Evolutionary conservation across 768 basidiomycete genomes (phyloP).

Genomic region (Naganishia vaughanmartiniae): DNA sequence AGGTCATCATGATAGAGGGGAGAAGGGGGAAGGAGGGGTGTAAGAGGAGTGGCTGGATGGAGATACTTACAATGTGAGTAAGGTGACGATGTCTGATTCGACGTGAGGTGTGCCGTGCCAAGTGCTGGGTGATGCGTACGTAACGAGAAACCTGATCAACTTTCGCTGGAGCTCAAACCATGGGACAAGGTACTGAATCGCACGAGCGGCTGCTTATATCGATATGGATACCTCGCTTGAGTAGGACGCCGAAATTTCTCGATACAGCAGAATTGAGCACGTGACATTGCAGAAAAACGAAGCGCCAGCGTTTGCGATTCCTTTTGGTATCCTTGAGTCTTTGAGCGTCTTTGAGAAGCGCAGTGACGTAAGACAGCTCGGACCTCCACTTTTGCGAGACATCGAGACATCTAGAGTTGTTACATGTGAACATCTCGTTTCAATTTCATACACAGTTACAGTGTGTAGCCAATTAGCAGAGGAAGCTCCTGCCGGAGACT

Average conservation of each 20-base stretch:
- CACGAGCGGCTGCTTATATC: slow-evolving; percentile 5
- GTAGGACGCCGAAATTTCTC: slow-evolving; percentile 11
- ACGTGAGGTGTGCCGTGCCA: too few species aligned
- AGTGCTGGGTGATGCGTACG: not conserved
- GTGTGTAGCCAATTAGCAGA: too few species aligned
- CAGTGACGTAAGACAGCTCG: not conserved
- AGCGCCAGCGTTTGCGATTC: slow-evolving; percentile 4
- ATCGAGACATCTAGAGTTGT: too few species aligned
- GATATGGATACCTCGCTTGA: not conserved
- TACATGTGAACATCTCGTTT: not conserved
- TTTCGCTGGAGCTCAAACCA: not conserved
- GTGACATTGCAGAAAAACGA: not conserved
- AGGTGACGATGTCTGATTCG: not conserved
- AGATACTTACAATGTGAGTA: not conserved
- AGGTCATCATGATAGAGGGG: slow-evolving; percentile 49
- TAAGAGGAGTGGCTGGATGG: not conserved
- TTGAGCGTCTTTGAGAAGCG: not conserved
- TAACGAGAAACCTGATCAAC: not conserved
- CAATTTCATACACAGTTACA: not conserved
- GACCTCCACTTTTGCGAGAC: slow-evolving; percentile 3
- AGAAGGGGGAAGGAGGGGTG: slow-evolving; percentile 13
- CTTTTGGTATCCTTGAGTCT: not conserved
- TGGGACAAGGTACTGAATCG: too few species aligned
- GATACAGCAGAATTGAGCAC: not conserved
- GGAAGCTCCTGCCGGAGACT: too few species aligned